Evolutionary conservation across 2,329 filamentous ascomycete genomes (phyloP).

Genomic region (Zymoseptoria pseudotritici): DNA sequence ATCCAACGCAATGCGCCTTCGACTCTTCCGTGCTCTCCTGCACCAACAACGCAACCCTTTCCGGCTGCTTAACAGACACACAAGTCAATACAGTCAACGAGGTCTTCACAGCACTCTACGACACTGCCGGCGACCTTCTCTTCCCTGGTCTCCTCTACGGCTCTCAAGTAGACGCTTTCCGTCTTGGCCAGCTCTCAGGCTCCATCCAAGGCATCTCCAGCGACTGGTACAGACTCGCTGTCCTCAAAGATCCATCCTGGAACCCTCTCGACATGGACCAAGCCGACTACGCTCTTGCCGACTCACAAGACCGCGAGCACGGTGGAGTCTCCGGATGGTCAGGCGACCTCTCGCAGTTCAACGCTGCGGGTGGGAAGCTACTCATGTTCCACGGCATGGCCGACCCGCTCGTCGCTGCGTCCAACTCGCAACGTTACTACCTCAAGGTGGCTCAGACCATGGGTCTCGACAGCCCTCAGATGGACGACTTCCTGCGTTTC

Average conservation of each 20-base stretch:
- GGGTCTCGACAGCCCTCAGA: slow-evolving; percentile 31
- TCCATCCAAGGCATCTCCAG: slow-evolving; percentile 36
- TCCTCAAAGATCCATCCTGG: slow-evolving; percentile 41
- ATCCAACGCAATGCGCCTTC: slow-evolving; percentile 39
- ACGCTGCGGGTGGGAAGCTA: slow-evolving; percentile 38
- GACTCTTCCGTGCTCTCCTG: slow-evolving; percentile 32
- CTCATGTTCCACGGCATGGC: slow-evolving; percentile 37
- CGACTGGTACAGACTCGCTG: slow-evolving; percentile 45
- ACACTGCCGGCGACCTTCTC: slow-evolving; percentile 38
- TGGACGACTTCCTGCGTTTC: slow-evolving; percentile 38
- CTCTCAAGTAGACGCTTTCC: slow-evolving; percentile 34
- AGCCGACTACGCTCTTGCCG: slow-evolving; percentile 36
- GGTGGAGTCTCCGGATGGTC: slow-evolving; percentile 35
- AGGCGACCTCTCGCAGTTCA: slow-evolving; percentile 34
- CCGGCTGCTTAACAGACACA: slow-evolving; percentile 37
- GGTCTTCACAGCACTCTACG: slow-evolving; percentile 37
- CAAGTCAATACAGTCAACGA: slow-evolving; percentile 40
- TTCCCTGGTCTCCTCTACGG: slow-evolving; percentile 48
- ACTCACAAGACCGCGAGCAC: slow-evolving; percentile 33
- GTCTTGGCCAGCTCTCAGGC: slow-evolving; percentile 35
- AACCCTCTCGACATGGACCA: slow-evolving; percentile 33
- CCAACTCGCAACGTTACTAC: slow-evolving; percentile 44
- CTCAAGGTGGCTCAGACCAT: slow-evolving; percentile 37
- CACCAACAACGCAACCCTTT: slow-evolving; percentile 26
- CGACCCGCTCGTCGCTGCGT: slow-evolving; percentile 39